phyloP scores from a whole-genome alignment of 2,329 filamentous ascomycete species.

The Penicillium sp. region DNA sequence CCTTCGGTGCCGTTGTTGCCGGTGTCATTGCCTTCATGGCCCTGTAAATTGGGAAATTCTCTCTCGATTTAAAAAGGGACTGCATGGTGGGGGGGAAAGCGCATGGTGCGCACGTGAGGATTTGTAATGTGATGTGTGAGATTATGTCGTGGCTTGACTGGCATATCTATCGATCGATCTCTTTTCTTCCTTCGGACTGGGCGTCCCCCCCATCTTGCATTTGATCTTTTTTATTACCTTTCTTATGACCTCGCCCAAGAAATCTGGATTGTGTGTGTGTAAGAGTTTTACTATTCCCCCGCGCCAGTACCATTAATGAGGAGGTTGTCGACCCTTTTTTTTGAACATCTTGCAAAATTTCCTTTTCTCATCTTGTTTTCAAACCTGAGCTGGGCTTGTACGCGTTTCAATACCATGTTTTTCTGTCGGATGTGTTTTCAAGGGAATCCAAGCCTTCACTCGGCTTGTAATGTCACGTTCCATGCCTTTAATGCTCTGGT shows the following conservation, averaged over 20 bases:
- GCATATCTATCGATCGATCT: background rate
- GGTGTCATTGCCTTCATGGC: constrained; percentile 42
- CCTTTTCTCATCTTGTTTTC: constrained; percentile 6
- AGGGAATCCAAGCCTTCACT: constrained; percentile 18
- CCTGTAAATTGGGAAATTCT: constrained; percentile 32
- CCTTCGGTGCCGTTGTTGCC: constrained; percentile 41
- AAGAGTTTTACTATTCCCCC: background rate
- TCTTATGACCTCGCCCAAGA: constrained; percentile 13
- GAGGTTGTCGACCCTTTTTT: constrained; percentile 12
- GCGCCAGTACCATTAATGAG: constrained; percentile 14
- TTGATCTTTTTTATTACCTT: constrained; percentile 13
- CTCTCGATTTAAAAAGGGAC: constrained; percentile 1
- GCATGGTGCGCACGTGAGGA: background rate
- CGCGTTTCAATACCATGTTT: constrained; percentile 22
- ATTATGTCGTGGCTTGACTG: background rate
- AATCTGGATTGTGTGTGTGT: constrained; percentile 6
- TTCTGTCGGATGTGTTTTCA: constrained; percentile 13
- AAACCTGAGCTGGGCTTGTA: constrained; percentile 18
- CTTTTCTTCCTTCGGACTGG: background rate
- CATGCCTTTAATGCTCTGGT: constrained; percentile 14
- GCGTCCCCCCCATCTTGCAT: background rate
- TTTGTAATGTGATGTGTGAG: background rate
- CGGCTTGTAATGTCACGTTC: constrained; percentile 26
- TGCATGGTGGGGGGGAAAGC: background rate
- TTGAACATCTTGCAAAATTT: constrained; percentile 13